These are phyloP conservation scores for Irpex rosettiformis DNA, from an alignment of 1,284 basidiomycete species.

Conservation along the genomic window DNA sequence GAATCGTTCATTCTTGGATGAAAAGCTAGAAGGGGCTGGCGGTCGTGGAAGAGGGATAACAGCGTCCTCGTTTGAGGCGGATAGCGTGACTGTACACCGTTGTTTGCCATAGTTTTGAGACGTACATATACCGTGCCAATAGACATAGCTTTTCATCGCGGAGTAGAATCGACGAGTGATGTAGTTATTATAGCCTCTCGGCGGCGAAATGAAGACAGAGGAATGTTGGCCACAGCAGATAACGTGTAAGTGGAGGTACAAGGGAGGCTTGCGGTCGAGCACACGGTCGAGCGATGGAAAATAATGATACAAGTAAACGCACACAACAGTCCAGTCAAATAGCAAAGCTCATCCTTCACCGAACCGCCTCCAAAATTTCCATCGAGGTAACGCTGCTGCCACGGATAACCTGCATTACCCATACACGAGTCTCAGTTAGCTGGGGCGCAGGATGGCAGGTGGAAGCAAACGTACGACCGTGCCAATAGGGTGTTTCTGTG, in stretches of 20 bases:
- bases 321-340: constrained; percentile 6
- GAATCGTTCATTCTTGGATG: constrained; percentile 16
- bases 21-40: constrained; percentile 23
- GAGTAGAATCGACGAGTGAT: no score
- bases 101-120: constrained; percentile 69
- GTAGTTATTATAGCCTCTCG: no score
- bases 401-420: constrained; percentile 73
- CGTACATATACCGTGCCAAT: constrained; percentile 39
- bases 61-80: constrained; percentile 74
- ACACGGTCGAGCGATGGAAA: neutral
- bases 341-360: constrained; percentile 30
- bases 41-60: constrained; percentile 34
- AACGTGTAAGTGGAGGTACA: neutral
- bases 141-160: neutral
- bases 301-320: constrained; percentile 13
- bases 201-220: neutral
- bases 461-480: constrained; percentile 69
- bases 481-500: constrained; percentile 88
- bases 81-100: constrained; percentile 45
- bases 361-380: constrained; percentile 74
- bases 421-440: constrained; percentile 4
- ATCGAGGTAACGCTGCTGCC: constrained; percentile 94
- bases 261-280: neutral
- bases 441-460: neutral
- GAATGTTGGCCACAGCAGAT: neutral